Conservation (phyloP, 2,329 filamentous ascomycete species). For the Xylariaceae sp. region DNA sequence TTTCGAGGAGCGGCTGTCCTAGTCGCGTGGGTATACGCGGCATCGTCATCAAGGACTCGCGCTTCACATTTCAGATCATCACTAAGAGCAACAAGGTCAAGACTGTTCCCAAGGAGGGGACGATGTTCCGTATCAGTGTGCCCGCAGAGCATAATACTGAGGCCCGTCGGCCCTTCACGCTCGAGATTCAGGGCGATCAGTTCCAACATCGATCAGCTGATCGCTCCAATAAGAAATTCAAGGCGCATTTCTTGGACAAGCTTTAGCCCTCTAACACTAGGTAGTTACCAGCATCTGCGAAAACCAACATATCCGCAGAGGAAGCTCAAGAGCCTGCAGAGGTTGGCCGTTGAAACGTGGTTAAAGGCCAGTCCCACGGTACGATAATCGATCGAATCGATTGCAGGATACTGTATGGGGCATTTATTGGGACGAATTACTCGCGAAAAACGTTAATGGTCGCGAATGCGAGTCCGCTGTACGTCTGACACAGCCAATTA, state of each 20-base stretch:
- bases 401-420: too few species aligned
- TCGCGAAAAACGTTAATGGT: too few species aligned
- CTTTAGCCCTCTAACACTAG: conserved; percentile 47
- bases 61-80: conserved; percentile 80
- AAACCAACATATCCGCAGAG: background rate
- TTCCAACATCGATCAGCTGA: conserved; percentile 81
- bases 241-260: conserved; percentile 72
- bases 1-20: conserved; percentile 76
- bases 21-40: conserved; percentile 79
- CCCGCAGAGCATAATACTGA: conserved; percentile 30
- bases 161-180: conserved; percentile 48
- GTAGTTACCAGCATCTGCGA: background rate
- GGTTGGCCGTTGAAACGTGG: too few species aligned
- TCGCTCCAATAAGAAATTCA: conserved; percentile 87
- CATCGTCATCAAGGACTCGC: conserved; percentile 85
- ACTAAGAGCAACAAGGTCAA: conserved; percentile 69
- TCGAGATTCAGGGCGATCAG: conserved; percentile 84
- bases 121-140: conserved; percentile 74
- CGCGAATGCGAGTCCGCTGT: too few species aligned
- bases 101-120: conserved; percentile 83
- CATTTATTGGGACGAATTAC: too few species aligned
- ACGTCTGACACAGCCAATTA: too few species aligned
- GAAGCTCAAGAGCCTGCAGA: too few species aligned
- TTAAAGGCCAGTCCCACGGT: too few species aligned
- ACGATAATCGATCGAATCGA: too few species aligned